Conservation (phyloP, 768 basidiomycete genomes). For the Panus rudis region DNA sequence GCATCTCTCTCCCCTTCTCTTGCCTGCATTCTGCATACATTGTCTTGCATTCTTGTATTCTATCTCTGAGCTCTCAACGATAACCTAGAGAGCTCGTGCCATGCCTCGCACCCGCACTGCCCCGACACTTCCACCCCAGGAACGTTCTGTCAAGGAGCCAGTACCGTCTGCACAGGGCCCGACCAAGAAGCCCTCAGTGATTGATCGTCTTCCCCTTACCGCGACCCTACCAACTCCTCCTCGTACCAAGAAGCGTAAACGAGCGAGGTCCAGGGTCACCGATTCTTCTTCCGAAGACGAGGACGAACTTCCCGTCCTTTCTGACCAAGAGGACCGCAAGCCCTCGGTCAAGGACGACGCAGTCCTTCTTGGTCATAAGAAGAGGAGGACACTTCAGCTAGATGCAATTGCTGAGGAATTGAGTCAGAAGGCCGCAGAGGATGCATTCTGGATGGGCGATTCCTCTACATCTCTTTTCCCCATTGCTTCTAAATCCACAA, state of each 20-base stretch:
- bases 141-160: too few species aligned
- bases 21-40: too few species aligned
- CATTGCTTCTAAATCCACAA: constrained; percentile 5
- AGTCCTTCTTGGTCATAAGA: constrained; percentile 21
- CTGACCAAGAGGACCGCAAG: constrained; percentile 29
- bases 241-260: constrained; percentile 45
- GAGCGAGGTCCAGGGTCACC: constrained; percentile 36
- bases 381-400: constrained; percentile 16
- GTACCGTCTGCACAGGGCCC: too few species aligned
- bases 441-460: constrained; percentile 22
- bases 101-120: too few species aligned
- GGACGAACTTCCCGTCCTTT: constrained; percentile 7
- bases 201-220: too few species aligned
- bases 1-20: too few species aligned
- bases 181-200: too few species aligned
- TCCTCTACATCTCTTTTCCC: background rate
- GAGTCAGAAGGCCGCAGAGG: constrained; percentile 18
- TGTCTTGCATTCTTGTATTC: too few species aligned
- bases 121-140: too few species aligned
- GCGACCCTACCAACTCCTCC: constrained; percentile 65
- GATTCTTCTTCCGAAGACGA: constrained; percentile 31
- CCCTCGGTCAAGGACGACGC: constrained; percentile 25
- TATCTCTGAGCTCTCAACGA: too few species aligned
- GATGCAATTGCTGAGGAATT: constrained; percentile 23
- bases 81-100: too few species aligned